A percentile compares a stretch with the other conserved stretches of the same genome.
These are phyloP conservation scores for Epichloe sibirici DNA, from an alignment of 2,329 filamentous ascomycete genomes.

Conservation along the genomic window DNA sequence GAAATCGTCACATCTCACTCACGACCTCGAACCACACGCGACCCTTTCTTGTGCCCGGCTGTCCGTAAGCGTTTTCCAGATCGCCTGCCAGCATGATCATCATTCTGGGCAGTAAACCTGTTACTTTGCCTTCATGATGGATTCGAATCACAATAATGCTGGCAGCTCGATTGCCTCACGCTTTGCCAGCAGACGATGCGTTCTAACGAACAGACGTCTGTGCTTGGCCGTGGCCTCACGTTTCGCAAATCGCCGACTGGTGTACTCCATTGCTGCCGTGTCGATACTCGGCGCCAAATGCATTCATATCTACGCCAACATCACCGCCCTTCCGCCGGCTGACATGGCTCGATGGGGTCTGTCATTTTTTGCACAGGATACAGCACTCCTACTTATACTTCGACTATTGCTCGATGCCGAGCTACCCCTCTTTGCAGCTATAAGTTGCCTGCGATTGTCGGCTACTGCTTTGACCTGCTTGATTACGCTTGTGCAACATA, in stretches of 20 bases:
- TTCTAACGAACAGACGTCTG: slow-evolving; percentile 6
- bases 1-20: neutral
- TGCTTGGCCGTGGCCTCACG: slow-evolving; percentile 10
- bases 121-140: neutral
- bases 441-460: slow-evolving; percentile 11
- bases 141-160: neutral
- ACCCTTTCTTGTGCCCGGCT: neutral
- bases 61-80: neutral
- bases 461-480: slow-evolving; percentile 9
- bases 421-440: slow-evolving; percentile 8
- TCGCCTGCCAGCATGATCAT: neutral
- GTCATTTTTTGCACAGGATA: slow-evolving; percentile 24
- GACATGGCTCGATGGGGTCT: slow-evolving; percentile 19
- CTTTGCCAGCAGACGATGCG: neutral
- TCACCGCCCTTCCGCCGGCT: slow-evolving; percentile 17
- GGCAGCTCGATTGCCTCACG: slow-evolving; percentile 3
- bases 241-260: slow-evolving; percentile 17
- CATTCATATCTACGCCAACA: slow-evolving; percentile 21
- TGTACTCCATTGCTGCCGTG: slow-evolving; percentile 20
- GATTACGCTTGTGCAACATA: slow-evolving; percentile 12
- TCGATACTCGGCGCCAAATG: slow-evolving; percentile 19
- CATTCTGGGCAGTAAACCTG: neutral
- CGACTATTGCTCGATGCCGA: slow-evolving; percentile 18
- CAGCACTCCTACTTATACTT: slow-evolving; percentile 19
- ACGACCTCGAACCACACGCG: neutral